phyloP scores from a whole-genome alignment of 2,329 filamentous ascomycete species.

The Pseudogymnoascus sp. region DNA sequence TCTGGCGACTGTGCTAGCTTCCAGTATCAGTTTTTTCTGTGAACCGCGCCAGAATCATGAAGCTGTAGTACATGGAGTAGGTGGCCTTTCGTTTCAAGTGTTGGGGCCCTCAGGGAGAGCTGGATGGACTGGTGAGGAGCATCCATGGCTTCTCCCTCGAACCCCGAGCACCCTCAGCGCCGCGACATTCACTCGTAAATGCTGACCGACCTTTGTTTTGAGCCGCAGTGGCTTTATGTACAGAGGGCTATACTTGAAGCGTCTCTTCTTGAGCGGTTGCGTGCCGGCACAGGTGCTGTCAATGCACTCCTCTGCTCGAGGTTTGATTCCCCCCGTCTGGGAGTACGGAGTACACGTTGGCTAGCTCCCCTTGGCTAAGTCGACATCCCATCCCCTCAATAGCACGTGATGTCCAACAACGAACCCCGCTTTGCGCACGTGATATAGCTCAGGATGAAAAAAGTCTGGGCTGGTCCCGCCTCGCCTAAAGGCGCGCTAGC shows the following conservation, averaged over 20 bases:
- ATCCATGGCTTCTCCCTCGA: not conserved
- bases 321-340: not conserved
- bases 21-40: not conserved
- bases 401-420: not conserved
- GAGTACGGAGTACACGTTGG: not conserved
- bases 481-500: not conserved
- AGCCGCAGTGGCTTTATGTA: not conserved
- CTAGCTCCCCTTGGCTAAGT: conserved; percentile 4
- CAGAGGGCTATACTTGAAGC: not conserved
- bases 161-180: not conserved
- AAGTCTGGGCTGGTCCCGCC: not conserved
- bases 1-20: not conserved
- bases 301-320: not conserved
- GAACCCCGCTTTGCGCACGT: not conserved
- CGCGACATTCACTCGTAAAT: conserved; percentile 1
- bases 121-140: not conserved
- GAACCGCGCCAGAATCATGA: not conserved
- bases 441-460: not conserved
- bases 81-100: not conserved
- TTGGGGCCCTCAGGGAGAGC: not conserved
- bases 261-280: not conserved
- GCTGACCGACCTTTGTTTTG: conserved; percentile 1
- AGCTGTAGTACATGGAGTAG: not conserved
- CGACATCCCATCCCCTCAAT: not conserved
- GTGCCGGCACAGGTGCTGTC: not conserved